These are phyloP conservation scores for Bipolaris oryzae DNA, from an alignment of 2,329 filamentous ascomycete species.

Conservation along the genomic window DNA sequence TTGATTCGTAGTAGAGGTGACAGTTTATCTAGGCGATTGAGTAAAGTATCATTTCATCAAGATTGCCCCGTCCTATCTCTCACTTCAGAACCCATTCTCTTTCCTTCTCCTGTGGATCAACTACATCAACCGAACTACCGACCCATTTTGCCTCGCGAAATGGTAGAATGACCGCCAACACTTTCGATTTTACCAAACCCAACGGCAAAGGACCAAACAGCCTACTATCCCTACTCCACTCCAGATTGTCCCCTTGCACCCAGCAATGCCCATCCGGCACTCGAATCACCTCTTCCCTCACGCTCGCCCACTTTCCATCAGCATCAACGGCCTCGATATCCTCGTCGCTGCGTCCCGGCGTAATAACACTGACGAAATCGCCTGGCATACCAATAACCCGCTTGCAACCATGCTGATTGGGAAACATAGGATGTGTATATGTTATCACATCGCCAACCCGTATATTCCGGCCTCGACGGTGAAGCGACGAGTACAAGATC, in stretches of 20 bases:
- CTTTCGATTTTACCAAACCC: slow-evolving; percentile 82
- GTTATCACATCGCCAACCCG: slow-evolving; percentile 83
- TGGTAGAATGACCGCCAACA: slow-evolving; percentile 57
- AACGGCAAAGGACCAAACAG: slow-evolving; percentile 85
- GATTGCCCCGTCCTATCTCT: neutral
- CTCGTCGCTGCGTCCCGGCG: slow-evolving; percentile 54
- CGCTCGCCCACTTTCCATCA: slow-evolving; percentile 35
- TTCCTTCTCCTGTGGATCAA: slow-evolving; percentile 16
- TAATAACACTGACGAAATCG: slow-evolving; percentile 73
- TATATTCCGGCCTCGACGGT: slow-evolving; percentile 64
- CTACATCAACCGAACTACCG: slow-evolving; percentile 22
- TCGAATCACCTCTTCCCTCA: slow-evolving; percentile 64
- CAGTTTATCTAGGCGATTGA: neutral
- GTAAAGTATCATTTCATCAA: neutral
- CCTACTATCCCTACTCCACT: slow-evolving; percentile 83
- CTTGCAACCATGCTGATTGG: slow-evolving; percentile 71
- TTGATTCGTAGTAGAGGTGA: neutral
- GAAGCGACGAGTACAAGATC: slow-evolving; percentile 35
- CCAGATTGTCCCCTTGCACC: slow-evolving; percentile 85
- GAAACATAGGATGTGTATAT: slow-evolving; percentile 72
- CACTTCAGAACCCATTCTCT: slow-evolving; percentile 18
- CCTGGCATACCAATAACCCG: slow-evolving; percentile 66
- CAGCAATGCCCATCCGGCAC: slow-evolving; percentile 93
- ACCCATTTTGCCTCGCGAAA: slow-evolving; percentile 35
- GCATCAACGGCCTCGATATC: slow-evolving; percentile 29